Percentiles rank a stretch among this genome's conserved stretches.
Conservation (phyloP, 1,284 basidiomycete species). For the Rhodofomes roseus region DNA sequence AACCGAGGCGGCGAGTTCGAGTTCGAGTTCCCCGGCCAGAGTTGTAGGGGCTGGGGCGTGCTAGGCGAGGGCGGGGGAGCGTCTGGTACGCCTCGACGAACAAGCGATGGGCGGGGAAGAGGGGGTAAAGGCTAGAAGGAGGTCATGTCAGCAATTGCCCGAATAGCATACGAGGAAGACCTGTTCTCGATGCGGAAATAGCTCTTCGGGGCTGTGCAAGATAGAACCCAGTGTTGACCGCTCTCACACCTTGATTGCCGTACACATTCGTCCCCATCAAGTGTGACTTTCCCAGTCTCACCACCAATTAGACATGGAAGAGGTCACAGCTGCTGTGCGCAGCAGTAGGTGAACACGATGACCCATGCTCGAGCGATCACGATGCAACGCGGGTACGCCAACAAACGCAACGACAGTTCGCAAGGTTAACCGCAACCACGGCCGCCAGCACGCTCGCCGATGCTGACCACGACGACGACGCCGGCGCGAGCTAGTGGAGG, state of each 20-base stretch:
- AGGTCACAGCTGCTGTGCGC: too few species aligned
- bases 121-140: constrained; percentile 7
- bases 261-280: not conserved
- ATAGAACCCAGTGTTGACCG: not conserved
- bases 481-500: not conserved
- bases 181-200: not conserved
- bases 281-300: too few species aligned
- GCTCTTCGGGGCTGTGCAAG: not conserved
- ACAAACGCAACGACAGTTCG: too few species aligned
- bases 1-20: not conserved
- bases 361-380: too few species aligned
- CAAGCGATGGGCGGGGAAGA: constrained; percentile 6
- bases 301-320: too few species aligned
- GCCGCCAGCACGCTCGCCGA: not conserved
- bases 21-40: not conserved
- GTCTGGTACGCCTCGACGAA: constrained; percentile 4
- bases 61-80: constrained; percentile 6
- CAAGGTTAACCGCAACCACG: too few species aligned
- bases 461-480: not conserved
- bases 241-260: not conserved
- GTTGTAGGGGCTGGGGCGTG: constrained; percentile 3
- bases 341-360: too few species aligned
- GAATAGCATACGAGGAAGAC: not conserved
- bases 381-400: too few species aligned
- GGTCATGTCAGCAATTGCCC: not conserved